Percentiles rank a stretch among this genome's conserved stretches.
phyloP scores from a whole-genome alignment of 495 filamentous ascomycete species.

The Lepidopterella palustris region DNA sequence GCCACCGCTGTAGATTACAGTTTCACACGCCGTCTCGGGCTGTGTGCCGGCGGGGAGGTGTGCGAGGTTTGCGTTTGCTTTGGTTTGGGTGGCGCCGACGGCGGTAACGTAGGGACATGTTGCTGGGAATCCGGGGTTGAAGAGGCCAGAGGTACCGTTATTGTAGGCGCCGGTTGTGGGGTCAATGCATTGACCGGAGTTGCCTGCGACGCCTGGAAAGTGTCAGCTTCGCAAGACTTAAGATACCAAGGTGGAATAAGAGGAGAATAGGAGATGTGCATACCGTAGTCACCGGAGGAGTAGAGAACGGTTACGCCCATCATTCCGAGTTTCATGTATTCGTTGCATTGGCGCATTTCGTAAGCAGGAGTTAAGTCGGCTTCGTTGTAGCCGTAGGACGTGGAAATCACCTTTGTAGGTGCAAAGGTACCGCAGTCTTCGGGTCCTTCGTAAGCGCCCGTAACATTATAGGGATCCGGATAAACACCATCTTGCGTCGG shows the following conservation, averaged over 20 bases:
- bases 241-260: no score
- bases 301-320: conserved; percentile 25
- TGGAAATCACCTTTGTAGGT: background rate
- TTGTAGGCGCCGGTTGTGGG: background rate
- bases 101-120: conserved; percentile 48
- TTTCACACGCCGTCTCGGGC: conserved; percentile 14
- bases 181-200: background rate
- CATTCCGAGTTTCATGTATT: conserved; percentile 28
- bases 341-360: conserved; percentile 23
- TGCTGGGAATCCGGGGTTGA: conserved; percentile 37
- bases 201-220: conserved; percentile 38
- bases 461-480: background rate
- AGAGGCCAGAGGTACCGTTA: conserved; percentile 10
- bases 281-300: conserved; percentile 21
- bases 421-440: background rate
- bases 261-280: background rate
- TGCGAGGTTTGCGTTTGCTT: conserved; percentile 29
- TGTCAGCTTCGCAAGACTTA: no score
- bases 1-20: conserved; percentile 46
- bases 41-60: conserved; percentile 14
- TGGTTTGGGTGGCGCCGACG: conserved; percentile 13
- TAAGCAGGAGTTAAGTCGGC: conserved; percentile 12
- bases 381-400: conserved; percentile 4
- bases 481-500: conserved; percentile 19
- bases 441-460: background rate